Evolutionary conservation across 2,329 filamentous ascomycete genomes (phyloP).

Genomic region (Escovopsis sp.): DNA sequence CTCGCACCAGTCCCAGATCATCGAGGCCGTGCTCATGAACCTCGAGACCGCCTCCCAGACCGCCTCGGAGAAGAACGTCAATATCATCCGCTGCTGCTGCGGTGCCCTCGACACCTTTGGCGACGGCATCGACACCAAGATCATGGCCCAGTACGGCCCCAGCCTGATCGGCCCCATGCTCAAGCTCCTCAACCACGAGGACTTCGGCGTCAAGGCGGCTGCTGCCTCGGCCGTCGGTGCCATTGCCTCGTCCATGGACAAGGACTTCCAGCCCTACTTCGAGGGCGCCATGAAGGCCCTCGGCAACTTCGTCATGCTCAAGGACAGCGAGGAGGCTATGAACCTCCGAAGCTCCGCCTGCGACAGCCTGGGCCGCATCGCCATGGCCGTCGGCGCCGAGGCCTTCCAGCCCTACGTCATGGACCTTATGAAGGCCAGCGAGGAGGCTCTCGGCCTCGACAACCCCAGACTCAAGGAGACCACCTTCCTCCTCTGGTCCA

Average conservation of each 20-base stretch:
- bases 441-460: slow-evolving; percentile 76
- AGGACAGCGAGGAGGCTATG: slow-evolving; percentile 79
- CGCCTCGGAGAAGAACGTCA: slow-evolving; percentile 55
- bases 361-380: slow-evolving; percentile 88
- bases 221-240: slow-evolving; percentile 82
- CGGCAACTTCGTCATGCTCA: slow-evolving; percentile 67
- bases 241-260: slow-evolving; percentile 71
- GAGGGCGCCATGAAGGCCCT: slow-evolving; percentile 81
- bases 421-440: slow-evolving; percentile 80
- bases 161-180: slow-evolving; percentile 77
- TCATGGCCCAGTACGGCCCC: slow-evolving; percentile 67
- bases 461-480: slow-evolving; percentile 88
- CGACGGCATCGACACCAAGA: slow-evolving; percentile 62
- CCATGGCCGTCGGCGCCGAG: slow-evolving; percentile 69
- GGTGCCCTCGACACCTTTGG: slow-evolving; percentile 84
- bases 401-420: slow-evolving; percentile 84
- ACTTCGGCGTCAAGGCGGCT: slow-evolving; percentile 79
- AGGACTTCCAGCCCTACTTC: slow-evolving; percentile 82
- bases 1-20: slow-evolving; percentile 69
- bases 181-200: slow-evolving; percentile 66
- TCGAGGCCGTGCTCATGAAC: slow-evolving; percentile 76
- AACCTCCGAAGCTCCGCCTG: slow-evolving; percentile 79
- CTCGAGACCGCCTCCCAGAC: slow-evolving; percentile 64
- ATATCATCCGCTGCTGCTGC: slow-evolving; percentile 80
- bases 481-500: slow-evolving; percentile 93